Percentiles rank a stretch among this genome's conserved stretches.
phyloP scores from a whole-genome alignment of 352 stramenopile genomes.

The Thraustochytrium striatum region DNA sequence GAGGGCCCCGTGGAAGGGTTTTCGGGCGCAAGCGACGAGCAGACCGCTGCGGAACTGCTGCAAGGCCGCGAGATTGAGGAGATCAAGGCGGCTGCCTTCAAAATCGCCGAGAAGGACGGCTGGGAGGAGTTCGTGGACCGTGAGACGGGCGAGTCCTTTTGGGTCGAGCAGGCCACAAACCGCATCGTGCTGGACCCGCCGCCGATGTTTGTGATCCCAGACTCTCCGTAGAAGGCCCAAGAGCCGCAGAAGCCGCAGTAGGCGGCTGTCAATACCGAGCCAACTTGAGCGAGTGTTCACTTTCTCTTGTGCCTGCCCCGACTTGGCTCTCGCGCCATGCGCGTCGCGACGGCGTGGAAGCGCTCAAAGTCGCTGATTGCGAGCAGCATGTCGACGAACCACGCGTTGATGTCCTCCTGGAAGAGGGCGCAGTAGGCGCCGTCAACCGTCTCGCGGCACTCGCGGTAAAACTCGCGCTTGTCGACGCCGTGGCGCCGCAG shows the following conservation, averaged over 20 bases:
- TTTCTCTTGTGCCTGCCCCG: not conserved
- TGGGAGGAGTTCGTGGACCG: conserved; percentile 18
- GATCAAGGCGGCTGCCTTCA: not conserved
- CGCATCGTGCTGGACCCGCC: not conserved
- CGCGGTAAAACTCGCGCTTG: not conserved
- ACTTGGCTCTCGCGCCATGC: not conserved
- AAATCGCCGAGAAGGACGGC: conserved; percentile 29
- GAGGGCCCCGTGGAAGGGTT: not conserved
- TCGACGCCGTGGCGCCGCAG: not conserved
- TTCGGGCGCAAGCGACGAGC: not conserved
- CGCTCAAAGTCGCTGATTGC: conserved; percentile 29
- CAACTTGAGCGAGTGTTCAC: not conserved
- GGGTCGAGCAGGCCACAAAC: not conserved
- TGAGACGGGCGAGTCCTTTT: conserved; percentile 8
- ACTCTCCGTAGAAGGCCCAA: not conserved
- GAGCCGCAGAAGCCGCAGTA: not conserved
- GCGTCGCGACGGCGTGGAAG: not conserved
- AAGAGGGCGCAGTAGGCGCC: conserved; percentile 33
- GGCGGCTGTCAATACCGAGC: not conserved
- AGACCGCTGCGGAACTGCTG: not conserved
- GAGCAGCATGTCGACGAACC: conserved; percentile 32
- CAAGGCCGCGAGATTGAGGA: not conserved
- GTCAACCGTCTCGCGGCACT: conserved; percentile 32
- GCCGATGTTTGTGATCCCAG: too few species aligned
- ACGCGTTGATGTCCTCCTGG: conserved; percentile 34